phyloP scores from a whole-genome alignment of 352 stramenopile genomes.

The Phytophthora palmivora region DNA sequence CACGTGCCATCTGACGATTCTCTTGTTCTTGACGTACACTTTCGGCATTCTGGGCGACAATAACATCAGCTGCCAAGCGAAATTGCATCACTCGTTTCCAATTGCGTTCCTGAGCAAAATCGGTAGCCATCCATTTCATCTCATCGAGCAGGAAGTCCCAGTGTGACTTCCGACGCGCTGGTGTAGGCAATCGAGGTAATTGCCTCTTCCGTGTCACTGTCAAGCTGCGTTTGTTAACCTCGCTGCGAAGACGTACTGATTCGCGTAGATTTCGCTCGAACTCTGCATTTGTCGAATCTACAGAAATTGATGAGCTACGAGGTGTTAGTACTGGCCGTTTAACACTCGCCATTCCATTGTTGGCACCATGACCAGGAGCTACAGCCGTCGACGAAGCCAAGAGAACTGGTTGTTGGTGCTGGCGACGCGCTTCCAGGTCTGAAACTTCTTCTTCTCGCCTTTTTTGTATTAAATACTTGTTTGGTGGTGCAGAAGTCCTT shows the following conservation, averaged over 20 bases:
- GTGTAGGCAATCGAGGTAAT: slow-evolving; percentile 63
- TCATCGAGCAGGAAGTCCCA: slow-evolving; percentile 96
- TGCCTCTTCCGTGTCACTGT: slow-evolving; percentile 73
- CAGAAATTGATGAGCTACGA: slow-evolving; percentile 14
- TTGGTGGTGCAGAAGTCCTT: slow-evolving; percentile 47
- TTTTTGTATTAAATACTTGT: slow-evolving; percentile 59
- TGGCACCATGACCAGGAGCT: slow-evolving; percentile 17
- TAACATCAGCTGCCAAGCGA: slow-evolving; percentile 67
- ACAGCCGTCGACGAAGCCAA: slow-evolving; percentile 5
- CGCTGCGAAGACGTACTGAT: slow-evolving; percentile 52
- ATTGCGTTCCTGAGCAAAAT: slow-evolving; percentile 97
- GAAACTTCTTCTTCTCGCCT: slow-evolving; percentile 41
- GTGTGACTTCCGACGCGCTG: slow-evolving; percentile 71
- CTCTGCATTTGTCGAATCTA: slow-evolving; percentile 38
- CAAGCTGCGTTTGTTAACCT: slow-evolving; percentile 45
- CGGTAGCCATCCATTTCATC: slow-evolving; percentile 96
- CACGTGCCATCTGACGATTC: slow-evolving; percentile 66
- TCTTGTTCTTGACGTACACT: slow-evolving; percentile 71
- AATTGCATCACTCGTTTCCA: slow-evolving; percentile 91
- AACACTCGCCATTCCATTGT: slow-evolving; percentile 15
- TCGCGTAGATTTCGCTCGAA: slow-evolving; percentile 64
- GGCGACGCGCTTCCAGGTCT: slow-evolving; percentile 18
- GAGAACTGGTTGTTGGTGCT: slow-evolving; percentile 29
- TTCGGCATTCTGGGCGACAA: slow-evolving; percentile 74
- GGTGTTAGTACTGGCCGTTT: slow-evolving; percentile 18